phyloP scores from a whole-genome alignment of 805 yeast genomes.

The Hanseniaspora opuntiae region DNA sequence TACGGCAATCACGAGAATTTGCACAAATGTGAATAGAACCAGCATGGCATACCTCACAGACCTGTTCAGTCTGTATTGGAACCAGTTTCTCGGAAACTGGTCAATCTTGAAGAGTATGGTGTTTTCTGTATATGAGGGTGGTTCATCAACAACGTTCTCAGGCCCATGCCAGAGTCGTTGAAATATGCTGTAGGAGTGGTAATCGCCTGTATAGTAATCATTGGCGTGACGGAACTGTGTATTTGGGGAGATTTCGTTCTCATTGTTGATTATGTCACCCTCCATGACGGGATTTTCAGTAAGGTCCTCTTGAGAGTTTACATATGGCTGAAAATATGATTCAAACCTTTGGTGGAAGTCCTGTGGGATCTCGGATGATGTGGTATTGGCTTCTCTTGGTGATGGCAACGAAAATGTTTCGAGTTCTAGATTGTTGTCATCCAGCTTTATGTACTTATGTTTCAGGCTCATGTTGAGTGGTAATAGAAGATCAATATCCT shows the following conservation, averaged over 20 bases:
- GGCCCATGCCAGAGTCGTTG: conserved; percentile 48
- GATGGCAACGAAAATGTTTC: conserved; percentile 8
- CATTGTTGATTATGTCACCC: background rate
- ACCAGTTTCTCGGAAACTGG: conserved; percentile 28
- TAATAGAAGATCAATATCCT: background rate
- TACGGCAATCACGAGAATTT: conserved; percentile 33
- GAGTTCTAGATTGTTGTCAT: conserved; percentile 7
- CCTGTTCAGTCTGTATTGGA: conserved; percentile 29
- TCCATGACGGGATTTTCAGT: background rate
- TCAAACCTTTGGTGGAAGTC: conserved; percentile 2
- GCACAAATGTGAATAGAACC: conserved; percentile 31
- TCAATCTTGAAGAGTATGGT: conserved; percentile 26
- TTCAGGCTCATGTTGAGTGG: conserved; percentile 1
- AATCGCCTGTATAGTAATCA: background rate
- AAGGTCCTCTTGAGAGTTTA: background rate
- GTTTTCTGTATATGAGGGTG: conserved; percentile 29
- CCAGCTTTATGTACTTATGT: conserved; percentile 5
- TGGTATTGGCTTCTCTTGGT: background rate
- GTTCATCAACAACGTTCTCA: conserved; percentile 31
- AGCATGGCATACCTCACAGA: conserved; percentile 34
- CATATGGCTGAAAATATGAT: background rate
- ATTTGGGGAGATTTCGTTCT: background rate
- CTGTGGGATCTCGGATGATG: background rate
- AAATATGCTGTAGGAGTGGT: conserved; percentile 17
- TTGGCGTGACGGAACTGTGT: background rate